Percentiles rank a stretch among this genome's conserved stretches.
phyloP scores from a whole-genome alignment of 1,284 basidiomycete genomes.

The Papiliotrema laurentii region DNA sequence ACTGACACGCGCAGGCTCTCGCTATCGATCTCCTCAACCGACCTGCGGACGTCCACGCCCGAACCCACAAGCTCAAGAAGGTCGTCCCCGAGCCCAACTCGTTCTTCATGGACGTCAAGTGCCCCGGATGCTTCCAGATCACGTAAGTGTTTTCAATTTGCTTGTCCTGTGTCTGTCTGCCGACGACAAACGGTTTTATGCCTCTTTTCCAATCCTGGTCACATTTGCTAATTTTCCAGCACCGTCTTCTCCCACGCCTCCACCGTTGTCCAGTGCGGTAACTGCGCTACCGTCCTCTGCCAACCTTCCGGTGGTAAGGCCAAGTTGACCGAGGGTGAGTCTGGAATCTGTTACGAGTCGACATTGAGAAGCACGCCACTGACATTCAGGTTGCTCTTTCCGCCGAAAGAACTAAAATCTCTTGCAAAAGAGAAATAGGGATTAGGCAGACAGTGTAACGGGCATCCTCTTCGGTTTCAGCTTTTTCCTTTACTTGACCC shows the following conservation, averaged over 20 bases:
- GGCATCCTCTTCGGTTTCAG: too few species aligned
- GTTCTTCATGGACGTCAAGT: slow-evolving; percentile 99
- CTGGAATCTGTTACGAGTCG: neutral
- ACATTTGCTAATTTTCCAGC: slow-evolving; percentile 18
- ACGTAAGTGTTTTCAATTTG: slow-evolving; percentile 31
- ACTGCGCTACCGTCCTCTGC: slow-evolving; percentile 92
- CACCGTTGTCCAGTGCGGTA: slow-evolving; percentile 63
- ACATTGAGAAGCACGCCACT: slow-evolving; percentile 9
- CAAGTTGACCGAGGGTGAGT: slow-evolving; percentile 92
- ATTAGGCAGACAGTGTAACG: too few species aligned
- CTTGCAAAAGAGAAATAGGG: too few species aligned
- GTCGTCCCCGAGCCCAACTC: slow-evolving; percentile 97
- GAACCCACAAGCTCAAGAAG: slow-evolving; percentile 98
- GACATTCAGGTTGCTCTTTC: slow-evolving; percentile 49
- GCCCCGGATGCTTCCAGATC: slow-evolving; percentile 69
- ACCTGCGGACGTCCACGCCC: slow-evolving; percentile 76
- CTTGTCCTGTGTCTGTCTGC: neutral
- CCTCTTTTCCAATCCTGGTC: slow-evolving; percentile 11
- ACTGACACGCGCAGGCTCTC: slow-evolving; percentile 75
- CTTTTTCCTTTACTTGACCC: too few species aligned
- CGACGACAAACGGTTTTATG: neutral
- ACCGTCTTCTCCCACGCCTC: slow-evolving; percentile 52
- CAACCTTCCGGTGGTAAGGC: slow-evolving; percentile 99
- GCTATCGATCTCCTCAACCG: slow-evolving; percentile 98
- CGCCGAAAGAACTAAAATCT: slow-evolving; percentile 51